Evolutionary conservation across 495 filamentous ascomycete genomes (phyloP).

Genomic region (Chaetomium fimeti): DNA sequence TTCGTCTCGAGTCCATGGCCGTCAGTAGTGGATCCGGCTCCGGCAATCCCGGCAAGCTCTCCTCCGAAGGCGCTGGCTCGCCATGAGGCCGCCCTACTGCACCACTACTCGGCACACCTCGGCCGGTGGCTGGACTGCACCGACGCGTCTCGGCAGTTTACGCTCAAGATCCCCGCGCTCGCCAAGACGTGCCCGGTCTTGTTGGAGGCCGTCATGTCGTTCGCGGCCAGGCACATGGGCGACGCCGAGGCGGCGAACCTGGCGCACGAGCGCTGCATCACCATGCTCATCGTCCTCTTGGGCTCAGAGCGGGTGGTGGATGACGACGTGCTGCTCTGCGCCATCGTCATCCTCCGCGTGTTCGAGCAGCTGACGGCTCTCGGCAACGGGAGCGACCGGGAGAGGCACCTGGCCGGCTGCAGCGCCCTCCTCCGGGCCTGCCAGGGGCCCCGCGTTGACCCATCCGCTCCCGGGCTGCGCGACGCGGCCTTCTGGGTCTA

Average conservation of each 20-base stretch:
- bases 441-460: slow-evolving; percentile 1
- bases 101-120: background rate
- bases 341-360: background rate
- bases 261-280: slow-evolving; percentile 4
- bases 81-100: background rate
- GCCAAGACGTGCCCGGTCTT: background rate
- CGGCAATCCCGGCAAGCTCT: background rate
- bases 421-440: slow-evolving; percentile 4
- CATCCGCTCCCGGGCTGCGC: background rate
- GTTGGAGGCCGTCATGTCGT: background rate
- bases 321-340: slow-evolving; percentile 1
- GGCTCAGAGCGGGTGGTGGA: background rate
- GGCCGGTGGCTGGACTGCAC: slow-evolving; percentile 5
- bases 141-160: slow-evolving; percentile 7
- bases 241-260: background rate
- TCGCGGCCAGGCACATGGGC: background rate
- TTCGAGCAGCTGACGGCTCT: slow-evolving; percentile 7
- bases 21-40: background rate
- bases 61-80: background rate
- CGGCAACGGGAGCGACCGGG: background rate
- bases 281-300: slow-evolving; percentile 2
- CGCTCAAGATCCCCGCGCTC: slow-evolving; percentile 3
- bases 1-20: background rate
- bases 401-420: slow-evolving; percentile 4
- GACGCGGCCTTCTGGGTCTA: slow-evolving; percentile 8